These are phyloP conservation scores for Chlamydomonas sp. DNA, from an alignment of 139 green algal genomes.

Conservation along the genomic window DNA sequence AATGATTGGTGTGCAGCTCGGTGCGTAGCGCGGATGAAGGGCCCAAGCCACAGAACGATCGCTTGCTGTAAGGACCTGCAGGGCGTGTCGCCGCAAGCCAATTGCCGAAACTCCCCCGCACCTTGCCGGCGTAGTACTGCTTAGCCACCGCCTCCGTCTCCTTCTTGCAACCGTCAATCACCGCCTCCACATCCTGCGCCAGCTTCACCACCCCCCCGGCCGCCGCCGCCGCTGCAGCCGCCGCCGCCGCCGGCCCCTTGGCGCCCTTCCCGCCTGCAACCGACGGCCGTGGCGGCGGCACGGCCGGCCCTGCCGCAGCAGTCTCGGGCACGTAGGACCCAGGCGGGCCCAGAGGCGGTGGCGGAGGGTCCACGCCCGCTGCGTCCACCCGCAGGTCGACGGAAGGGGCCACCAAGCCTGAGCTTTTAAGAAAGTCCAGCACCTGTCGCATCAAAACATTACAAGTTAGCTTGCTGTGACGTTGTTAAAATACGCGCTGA, in stretches of 20 bases:
- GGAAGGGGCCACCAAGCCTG: conserved; percentile 5
- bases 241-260: conserved; percentile 17
- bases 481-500: no score
- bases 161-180: conserved; percentile 56
- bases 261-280: conserved; percentile 2
- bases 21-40: neutral
- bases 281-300: neutral
- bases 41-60: neutral
- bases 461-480: no score
- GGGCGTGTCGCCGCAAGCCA: neutral
- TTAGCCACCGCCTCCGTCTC: conserved; percentile 54
- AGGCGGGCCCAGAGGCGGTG: neutral
- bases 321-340: neutral
- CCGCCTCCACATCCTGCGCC: conserved; percentile 35
- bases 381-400: conserved; percentile 26
- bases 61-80: neutral
- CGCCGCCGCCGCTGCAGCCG: conserved; percentile 15
- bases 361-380: conserved; percentile 30
- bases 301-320: neutral
- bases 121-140: conserved; percentile 49
- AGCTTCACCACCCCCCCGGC: conserved; percentile 13
- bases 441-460: neutral
- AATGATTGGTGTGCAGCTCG: neutral
- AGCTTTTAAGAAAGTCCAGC: conserved; percentile 46
- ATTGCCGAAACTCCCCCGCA: neutral